Evolutionary conservation across 1,284 basidiomycete genomes (phyloP).

Genomic region (Afroboletus lepidellus): DNA sequence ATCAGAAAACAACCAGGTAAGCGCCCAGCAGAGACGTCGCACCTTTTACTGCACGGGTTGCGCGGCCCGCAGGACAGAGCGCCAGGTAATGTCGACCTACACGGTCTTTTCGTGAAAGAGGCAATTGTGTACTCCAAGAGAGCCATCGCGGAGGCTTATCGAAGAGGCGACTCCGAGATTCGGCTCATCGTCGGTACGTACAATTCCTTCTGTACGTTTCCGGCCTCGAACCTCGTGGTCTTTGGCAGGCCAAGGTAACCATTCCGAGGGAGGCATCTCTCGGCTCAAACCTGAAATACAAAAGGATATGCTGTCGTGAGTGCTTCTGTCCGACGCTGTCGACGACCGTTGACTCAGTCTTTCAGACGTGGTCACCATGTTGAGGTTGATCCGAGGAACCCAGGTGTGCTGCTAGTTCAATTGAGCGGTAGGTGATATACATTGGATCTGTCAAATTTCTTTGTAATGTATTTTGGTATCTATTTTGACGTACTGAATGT

Average conservation of each 20-base stretch:
- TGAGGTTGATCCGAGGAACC: constrained; percentile 76
- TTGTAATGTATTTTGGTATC: not conserved
- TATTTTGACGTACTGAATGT: not conserved
- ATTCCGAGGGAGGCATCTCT: constrained; percentile 76
- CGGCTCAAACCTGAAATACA: constrained; percentile 93
- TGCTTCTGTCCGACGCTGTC: constrained; percentile 6
- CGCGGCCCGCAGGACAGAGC: constrained; percentile 49
- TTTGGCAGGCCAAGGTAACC: constrained; percentile 70
- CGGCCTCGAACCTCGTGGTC: not conserved
- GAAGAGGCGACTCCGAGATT: constrained; percentile 64
- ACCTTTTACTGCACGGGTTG: constrained; percentile 2
- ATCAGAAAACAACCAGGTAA: constrained; percentile 29
- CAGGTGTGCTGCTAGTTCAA: constrained; percentile 83
- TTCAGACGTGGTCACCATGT: constrained; percentile 14
- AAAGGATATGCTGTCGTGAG: constrained; percentile 76
- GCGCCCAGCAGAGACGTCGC: not conserved
- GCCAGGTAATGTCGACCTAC: constrained; percentile 79
- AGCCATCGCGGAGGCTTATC: constrained; percentile 66
- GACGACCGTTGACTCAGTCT: not conserved
- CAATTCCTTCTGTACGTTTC: not conserved
- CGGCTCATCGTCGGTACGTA: constrained; percentile 81
- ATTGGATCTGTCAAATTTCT: not conserved
- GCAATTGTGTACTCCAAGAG: constrained; percentile 69
- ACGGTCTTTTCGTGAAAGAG: constrained; percentile 90
- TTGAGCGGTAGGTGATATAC: constrained; percentile 34